These are phyloP conservation scores for Lichenothelia convexa DNA, from an alignment of 495 filamentous ascomycete genomes.

Conservation along the genomic window DNA sequence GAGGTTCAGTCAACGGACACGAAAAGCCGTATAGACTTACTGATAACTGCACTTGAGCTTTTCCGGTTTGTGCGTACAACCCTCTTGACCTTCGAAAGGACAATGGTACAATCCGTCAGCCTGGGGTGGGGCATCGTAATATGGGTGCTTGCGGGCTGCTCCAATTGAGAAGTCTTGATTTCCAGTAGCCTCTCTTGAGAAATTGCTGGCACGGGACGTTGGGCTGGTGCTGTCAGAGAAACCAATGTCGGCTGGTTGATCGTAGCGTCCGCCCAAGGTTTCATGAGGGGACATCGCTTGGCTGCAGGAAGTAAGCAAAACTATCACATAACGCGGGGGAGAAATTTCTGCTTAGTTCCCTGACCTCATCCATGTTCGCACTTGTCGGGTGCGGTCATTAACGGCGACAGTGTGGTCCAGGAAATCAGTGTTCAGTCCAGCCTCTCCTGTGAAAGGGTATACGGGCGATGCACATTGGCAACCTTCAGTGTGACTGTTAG, in stretches of 20 bases:
- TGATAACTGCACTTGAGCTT: constrained; percentile 96
- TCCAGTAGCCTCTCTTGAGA: constrained; percentile 1
- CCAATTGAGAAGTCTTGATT: no score
- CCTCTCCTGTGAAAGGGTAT: no score
- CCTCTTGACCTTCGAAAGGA: constrained; percentile 57
- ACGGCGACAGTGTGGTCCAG: no score
- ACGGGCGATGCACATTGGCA: no score
- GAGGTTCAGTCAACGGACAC: constrained; percentile 19
- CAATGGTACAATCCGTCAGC: constrained; percentile 77
- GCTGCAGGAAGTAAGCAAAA: neutral
- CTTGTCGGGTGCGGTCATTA: no score
- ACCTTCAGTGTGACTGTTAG: no score
- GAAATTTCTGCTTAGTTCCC: no score
- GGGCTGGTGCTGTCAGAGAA: neutral
- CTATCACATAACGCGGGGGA: neutral
- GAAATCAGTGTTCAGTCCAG: no score
- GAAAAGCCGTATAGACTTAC: constrained; percentile 33
- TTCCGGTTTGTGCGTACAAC: constrained; percentile 68
- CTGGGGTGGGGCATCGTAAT: constrained; percentile 54
- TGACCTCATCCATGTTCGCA: no score
- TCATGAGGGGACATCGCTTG: neutral
- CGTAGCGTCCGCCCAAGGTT: neutral
- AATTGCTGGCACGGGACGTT: neutral
- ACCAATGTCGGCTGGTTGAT: neutral
- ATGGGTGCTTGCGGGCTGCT: constrained; percentile 49